Percentiles rank a stretch among this genome's conserved stretches.
These are phyloP conservation scores for Tephrocybe sp. DNA, from an alignment of 768 basidiomycete genomes.

Conservation along the genomic window DNA sequence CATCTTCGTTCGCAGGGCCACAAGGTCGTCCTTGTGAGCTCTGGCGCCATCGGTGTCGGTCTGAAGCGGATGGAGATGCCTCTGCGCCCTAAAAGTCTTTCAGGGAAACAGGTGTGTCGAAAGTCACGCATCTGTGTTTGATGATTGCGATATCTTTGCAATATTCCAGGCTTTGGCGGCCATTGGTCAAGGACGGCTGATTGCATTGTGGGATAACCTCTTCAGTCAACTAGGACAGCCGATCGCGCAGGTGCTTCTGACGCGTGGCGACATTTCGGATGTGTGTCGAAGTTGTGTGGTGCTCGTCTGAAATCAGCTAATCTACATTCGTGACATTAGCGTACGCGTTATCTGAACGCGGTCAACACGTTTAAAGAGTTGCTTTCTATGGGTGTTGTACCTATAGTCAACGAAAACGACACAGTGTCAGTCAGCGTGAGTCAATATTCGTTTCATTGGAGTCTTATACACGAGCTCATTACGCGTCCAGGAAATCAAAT, in stretches of 20 bases:
- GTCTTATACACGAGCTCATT: background rate
- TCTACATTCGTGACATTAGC: slow-evolving; percentile 39
- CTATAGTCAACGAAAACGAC: slow-evolving; percentile 99
- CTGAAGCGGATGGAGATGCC: slow-evolving; percentile 86
- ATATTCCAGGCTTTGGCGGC: slow-evolving; percentile 82
- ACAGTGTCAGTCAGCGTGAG: slow-evolving; percentile 95
- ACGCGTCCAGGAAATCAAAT: slow-evolving; percentile 93
- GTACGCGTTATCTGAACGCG: slow-evolving; percentile 94
- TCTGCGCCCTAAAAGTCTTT: slow-evolving; percentile 76
- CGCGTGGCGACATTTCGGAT: slow-evolving; percentile 95
- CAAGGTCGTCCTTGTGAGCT: slow-evolving; percentile 93
- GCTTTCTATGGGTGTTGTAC: slow-evolving; percentile 90
- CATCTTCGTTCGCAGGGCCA: slow-evolving; percentile 78
- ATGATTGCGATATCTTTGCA: background rate
- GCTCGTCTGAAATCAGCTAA: slow-evolving; percentile 17
- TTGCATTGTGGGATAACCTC: slow-evolving; percentile 95
- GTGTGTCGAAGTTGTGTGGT: slow-evolving; percentile 42
- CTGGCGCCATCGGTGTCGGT: slow-evolving; percentile 97
- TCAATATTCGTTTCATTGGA: slow-evolving; percentile 16
- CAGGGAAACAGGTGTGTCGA: slow-evolving; percentile 81
- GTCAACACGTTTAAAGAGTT: slow-evolving; percentile 94
- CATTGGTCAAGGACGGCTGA: slow-evolving; percentile 94
- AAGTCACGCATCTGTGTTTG: background rate
- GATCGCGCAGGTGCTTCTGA: slow-evolving; percentile 92
- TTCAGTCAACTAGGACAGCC: slow-evolving; percentile 93